phyloP scores from a whole-genome alignment of 371 early-diverging fungal species.

The Fennellomyces sp. region DNA sequence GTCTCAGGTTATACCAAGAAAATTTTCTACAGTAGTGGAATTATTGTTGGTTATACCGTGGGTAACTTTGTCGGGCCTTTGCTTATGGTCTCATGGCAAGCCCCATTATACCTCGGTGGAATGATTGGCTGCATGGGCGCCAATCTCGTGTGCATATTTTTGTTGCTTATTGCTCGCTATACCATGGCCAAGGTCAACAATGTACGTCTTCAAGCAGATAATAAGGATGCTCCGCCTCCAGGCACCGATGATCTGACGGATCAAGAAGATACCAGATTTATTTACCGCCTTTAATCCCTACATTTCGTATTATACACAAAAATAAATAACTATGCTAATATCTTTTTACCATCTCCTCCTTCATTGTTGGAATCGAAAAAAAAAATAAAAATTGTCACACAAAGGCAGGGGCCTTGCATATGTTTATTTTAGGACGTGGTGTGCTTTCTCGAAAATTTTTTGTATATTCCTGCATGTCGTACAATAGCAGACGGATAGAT shows the following conservation, averaged over 20 bases:
- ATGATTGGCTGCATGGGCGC: slow-evolving; percentile 20
- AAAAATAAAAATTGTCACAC: no score
- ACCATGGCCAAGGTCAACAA: slow-evolving; percentile 18
- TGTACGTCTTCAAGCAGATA: neutral
- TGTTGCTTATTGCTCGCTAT: slow-evolving; percentile 19
- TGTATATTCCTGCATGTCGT: no score
- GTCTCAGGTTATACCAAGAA: no score
- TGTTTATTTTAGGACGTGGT: no score
- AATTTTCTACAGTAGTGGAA: slow-evolving; percentile 18
- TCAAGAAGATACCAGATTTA: slow-evolving; percentile 23
- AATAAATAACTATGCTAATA: no score
- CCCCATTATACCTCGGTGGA: neutral
- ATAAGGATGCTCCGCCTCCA: neutral
- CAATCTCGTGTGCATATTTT: slow-evolving; percentile 7
- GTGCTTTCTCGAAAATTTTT: no score
- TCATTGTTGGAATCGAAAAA: no score
- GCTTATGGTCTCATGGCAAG: slow-evolving; percentile 19
- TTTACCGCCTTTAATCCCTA: slow-evolving; percentile 18
- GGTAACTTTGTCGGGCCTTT: slow-evolving; percentile 31
- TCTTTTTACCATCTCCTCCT: no score
- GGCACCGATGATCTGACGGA: slow-evolving; percentile 19
- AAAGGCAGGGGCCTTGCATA: no score
- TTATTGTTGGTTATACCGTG: slow-evolving; percentile 28
- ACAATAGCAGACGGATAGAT: no score
- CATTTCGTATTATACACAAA: neutral